Conservation (phyloP, 345 rosid species). For the Zanthoxylum bungeanum region DNA sequence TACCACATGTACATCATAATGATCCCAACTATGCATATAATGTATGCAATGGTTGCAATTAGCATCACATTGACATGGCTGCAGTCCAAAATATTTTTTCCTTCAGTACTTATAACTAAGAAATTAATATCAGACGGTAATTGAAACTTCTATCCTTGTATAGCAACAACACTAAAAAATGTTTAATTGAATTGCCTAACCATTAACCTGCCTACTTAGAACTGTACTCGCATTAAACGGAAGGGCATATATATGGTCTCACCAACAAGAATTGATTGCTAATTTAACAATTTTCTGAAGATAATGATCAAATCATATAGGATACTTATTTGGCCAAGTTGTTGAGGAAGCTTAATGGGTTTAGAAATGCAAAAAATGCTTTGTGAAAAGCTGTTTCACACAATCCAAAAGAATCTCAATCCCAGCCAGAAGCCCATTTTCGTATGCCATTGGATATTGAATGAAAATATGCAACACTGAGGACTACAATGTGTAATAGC, state of each 20-base stretch:
- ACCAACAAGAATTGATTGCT: background rate
- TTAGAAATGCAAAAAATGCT: background rate
- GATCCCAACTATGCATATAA: constrained; percentile 72
- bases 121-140: background rate
- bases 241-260: background rate
- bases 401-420: background rate
- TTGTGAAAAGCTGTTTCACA: background rate
- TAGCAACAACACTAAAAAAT: background rate
- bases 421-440: background rate
- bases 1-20: constrained; percentile 96
- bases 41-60: constrained; percentile 62
- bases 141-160: constrained; percentile 1
- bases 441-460: too few relatives aligned
- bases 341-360: background rate
- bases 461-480: background rate
- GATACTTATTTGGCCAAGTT: background rate
- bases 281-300: background rate
- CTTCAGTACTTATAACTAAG: background rate
- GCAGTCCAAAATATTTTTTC: constrained; percentile 23
- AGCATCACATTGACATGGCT: constrained; percentile 79
- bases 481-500: background rate
- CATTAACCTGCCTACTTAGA: background rate
- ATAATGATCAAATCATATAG: background rate
- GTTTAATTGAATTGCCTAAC: background rate
- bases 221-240: background rate